Evolutionary conservation across 305 asterid genomes (phyloP).

Genomic region (Fraxinus baroniana): DNA sequence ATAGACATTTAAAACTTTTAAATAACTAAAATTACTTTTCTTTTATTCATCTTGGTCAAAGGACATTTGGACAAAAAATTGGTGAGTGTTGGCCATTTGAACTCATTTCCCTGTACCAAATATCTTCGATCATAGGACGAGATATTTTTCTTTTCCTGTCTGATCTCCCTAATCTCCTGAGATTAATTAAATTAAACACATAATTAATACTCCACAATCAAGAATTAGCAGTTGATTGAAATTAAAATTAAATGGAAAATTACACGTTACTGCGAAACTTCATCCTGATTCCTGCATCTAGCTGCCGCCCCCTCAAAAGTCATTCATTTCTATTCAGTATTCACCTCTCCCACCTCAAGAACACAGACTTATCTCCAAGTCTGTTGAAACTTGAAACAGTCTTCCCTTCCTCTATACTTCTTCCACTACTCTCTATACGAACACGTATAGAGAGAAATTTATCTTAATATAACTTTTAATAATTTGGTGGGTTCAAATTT

Average conservation of each 20-base stretch:
- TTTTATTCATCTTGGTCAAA: no score
- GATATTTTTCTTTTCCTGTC: not conserved
- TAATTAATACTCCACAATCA: not conserved
- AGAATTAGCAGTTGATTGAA: slow-evolving; percentile 27
- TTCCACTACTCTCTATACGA: not conserved
- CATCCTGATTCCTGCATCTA: not conserved
- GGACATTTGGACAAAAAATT: no score
- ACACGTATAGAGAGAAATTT: not conserved
- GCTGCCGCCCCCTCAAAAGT: slow-evolving; percentile 26
- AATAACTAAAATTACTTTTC: no score
- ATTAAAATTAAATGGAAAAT: slow-evolving; percentile 23
- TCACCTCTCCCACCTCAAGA: not conserved
- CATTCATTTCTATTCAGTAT: not conserved
- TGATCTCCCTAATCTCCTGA: not conserved
- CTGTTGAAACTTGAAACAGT: not conserved
- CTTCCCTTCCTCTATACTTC: not conserved
- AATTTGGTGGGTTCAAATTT: slow-evolving; percentile 26
- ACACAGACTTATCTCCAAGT: slow-evolving; percentile 13
- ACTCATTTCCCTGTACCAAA: not conserved
- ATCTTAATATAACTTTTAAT: not conserved
- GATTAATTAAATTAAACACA: not conserved
- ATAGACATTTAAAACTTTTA: no score
- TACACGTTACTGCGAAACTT: not conserved
- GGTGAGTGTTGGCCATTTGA: no score
- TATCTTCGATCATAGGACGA: not conserved